Percentiles rank a stretch among this genome's conserved stretches.
Conservation (phyloP, 2,329 filamentous ascomycete genomes). For the Scedosporium aurantiacum region DNA sequence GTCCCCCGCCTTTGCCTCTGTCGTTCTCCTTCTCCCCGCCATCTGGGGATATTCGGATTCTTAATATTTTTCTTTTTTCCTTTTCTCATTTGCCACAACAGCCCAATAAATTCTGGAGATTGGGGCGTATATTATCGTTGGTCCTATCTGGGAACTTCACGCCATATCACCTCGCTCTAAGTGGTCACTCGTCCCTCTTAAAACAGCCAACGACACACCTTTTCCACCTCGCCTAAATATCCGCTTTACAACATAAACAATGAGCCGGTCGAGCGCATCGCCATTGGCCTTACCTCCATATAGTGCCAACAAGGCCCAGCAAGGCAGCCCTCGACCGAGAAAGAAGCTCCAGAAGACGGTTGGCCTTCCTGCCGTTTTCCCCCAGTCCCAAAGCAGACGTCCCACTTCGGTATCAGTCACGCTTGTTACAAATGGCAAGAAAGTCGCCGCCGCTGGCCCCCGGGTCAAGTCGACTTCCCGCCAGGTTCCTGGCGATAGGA, state of each 20-base stretch:
- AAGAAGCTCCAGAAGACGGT: constrained; percentile 6
- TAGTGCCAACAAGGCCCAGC: not conserved
- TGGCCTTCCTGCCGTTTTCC: not conserved
- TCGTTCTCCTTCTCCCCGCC: no score
- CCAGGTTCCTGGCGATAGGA: not conserved
- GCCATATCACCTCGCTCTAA: not conserved
- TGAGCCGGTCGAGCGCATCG: not conserved
- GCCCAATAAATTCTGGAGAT: not conserved
- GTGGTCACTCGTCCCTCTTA: not conserved
- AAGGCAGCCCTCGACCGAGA: not conserved
- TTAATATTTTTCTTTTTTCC: not conserved
- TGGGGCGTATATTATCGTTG: not conserved
- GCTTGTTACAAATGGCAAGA: constrained; percentile 1
- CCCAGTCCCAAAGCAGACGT: not conserved
- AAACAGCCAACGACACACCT: not conserved
- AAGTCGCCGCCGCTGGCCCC: not conserved
- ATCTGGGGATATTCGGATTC: not conserved
- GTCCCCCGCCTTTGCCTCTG: no score
- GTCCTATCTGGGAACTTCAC: not conserved
- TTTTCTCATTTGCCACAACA: not conserved
- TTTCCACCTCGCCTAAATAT: constrained; percentile 4
- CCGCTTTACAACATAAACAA: constrained; percentile 6
- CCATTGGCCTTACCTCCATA: constrained; percentile 1
- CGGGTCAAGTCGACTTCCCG: not conserved
- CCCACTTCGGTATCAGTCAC: not conserved